Percentiles rank a stretch among this genome's conserved stretches.
Conservation (phyloP, 2,329 filamentous ascomycete genomes). For the Xenosphaeropsis pyriputrescens region DNA sequence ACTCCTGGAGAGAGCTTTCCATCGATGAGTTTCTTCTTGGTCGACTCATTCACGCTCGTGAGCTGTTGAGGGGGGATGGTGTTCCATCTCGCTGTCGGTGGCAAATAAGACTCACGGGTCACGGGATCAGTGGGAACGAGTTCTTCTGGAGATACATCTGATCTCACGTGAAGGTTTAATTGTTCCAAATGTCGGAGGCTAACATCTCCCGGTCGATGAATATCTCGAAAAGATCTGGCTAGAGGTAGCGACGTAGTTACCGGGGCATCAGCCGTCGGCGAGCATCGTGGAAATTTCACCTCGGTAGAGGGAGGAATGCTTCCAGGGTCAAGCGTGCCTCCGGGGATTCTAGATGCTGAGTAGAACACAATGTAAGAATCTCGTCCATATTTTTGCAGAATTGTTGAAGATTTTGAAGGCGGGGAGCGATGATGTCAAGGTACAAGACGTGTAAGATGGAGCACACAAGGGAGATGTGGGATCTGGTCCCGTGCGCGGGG, state of each 20-base stretch:
- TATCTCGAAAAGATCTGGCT: slow-evolving; percentile 20
- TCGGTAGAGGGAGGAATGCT: slow-evolving; percentile 11
- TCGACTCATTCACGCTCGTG: slow-evolving; percentile 28
- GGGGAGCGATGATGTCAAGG: no score
- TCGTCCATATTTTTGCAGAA: no score
- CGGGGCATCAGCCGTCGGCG: slow-evolving; percentile 22
- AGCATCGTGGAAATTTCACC: slow-evolving; percentile 11
- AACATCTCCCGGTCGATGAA: slow-evolving; percentile 36
- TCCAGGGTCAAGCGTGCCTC: no score
- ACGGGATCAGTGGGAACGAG: slow-evolving; percentile 33
- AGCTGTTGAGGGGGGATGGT: slow-evolving; percentile 10
- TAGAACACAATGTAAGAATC: no score
- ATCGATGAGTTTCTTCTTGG: slow-evolving; percentile 33
- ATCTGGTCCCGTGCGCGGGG: no score
- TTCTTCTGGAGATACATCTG: slow-evolving; percentile 30
- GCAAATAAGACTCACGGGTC: slow-evolving; percentile 25
- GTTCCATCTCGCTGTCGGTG: slow-evolving; percentile 35
- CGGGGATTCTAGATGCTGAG: no score
- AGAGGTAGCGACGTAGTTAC: no score
- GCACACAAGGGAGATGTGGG: no score
- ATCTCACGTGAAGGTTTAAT: slow-evolving; percentile 38
- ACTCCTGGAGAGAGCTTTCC: slow-evolving; percentile 40
- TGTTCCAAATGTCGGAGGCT: slow-evolving; percentile 35
- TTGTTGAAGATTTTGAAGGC: no score
- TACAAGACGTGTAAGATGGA: no score